A percentile compares a stretch with the other conserved stretches of the same genome.
These are phyloP conservation scores for Spizellomyces punctatus DNA, from an alignment of 192 early-diverging fungal species.

Conservation along the genomic window DNA sequence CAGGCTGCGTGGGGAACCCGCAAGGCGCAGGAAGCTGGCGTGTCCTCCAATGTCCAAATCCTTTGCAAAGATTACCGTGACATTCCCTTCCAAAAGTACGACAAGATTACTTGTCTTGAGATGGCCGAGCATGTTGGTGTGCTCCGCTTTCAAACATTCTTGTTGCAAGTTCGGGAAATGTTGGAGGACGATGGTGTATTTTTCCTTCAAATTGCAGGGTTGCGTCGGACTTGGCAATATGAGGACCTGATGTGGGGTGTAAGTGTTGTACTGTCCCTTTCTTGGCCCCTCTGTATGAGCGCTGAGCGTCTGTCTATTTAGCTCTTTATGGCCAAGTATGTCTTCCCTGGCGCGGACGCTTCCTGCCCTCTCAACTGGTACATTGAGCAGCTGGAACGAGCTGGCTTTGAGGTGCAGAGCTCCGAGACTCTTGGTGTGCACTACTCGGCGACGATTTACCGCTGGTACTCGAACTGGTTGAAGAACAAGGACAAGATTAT, in stretches of 20 bases:
- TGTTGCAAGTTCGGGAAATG: slow-evolving; percentile 90
- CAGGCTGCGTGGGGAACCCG: slow-evolving; percentile 88
- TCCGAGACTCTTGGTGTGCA: slow-evolving; percentile 93
- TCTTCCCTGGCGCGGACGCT: slow-evolving; percentile 98
- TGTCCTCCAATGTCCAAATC: slow-evolving; percentile 75
- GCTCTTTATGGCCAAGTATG: slow-evolving; percentile 98
- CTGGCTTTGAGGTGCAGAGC: slow-evolving; percentile 91
- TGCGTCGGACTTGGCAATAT: slow-evolving; percentile 80
- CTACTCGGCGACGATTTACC: slow-evolving; percentile 93
- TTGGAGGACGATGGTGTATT: slow-evolving; percentile 97
- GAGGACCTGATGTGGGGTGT: slow-evolving; percentile 85
- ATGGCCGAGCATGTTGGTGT: slow-evolving; percentile 99
- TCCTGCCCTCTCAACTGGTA: slow-evolving; percentile 97
- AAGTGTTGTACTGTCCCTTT: slow-evolving; percentile 9
- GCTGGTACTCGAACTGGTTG: slow-evolving; percentile 99
- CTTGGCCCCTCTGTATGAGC: not conserved
- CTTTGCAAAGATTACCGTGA: slow-evolving; percentile 98
- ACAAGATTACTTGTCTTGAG: slow-evolving; percentile 97
- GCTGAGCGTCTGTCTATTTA: slow-evolving; percentile 12
- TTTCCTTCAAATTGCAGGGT: slow-evolving; percentile 97
- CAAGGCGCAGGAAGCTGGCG: slow-evolving; percentile 80
- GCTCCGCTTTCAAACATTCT: slow-evolving; percentile 82
- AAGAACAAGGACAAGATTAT: slow-evolving; percentile 84
- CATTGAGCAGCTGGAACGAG: slow-evolving; percentile 86
- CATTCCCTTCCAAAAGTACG: slow-evolving; percentile 88